phyloP scores from a whole-genome alignment of 2,329 filamentous ascomycete species.

The Fusarium xylarioides region DNA sequence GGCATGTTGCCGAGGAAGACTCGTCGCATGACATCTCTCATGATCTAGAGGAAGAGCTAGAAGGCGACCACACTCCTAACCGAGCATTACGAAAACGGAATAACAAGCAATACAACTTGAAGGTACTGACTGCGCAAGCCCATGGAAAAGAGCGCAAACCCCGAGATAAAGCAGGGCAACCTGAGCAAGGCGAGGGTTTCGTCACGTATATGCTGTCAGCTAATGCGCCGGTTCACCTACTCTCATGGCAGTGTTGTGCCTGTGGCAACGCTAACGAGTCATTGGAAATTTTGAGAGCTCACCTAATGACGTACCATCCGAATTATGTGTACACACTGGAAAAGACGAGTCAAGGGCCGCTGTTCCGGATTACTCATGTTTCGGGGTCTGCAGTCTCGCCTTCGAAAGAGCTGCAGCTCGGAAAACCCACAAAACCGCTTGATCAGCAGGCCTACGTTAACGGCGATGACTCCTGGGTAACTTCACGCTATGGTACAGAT shows the following conservation, averaged over 20 bases:
- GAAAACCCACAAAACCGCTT: constrained; percentile 54
- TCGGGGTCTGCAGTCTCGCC: constrained; percentile 43
- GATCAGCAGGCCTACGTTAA: constrained; percentile 55
- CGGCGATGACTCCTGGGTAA: constrained; percentile 58
- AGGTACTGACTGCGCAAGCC: constrained; percentile 65
- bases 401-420: constrained; percentile 54
- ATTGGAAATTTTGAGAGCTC: constrained; percentile 58
- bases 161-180: constrained; percentile 40
- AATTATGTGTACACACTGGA: constrained; percentile 56
- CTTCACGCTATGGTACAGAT: constrained; percentile 52
- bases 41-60: constrained; percentile 56
- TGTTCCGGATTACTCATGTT: constrained; percentile 52
- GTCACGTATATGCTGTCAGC: constrained; percentile 58
- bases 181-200: constrained; percentile 49
- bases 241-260: constrained; percentile 60
- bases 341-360: constrained; percentile 49
- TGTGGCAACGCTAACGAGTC: constrained; percentile 60
- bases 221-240: constrained; percentile 56
- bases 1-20: constrained; percentile 43
- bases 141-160: constrained; percentile 62
- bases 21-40: constrained; percentile 46
- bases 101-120: constrained; percentile 67
- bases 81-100: constrained; percentile 60
- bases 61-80: constrained; percentile 61
- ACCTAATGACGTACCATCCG: constrained; percentile 57